Percentiles rank a stretch among this genome's conserved stretches.
phyloP scores from a whole-genome alignment of 129 eudicot genomes.

The Sambucus nigra region DNA sequence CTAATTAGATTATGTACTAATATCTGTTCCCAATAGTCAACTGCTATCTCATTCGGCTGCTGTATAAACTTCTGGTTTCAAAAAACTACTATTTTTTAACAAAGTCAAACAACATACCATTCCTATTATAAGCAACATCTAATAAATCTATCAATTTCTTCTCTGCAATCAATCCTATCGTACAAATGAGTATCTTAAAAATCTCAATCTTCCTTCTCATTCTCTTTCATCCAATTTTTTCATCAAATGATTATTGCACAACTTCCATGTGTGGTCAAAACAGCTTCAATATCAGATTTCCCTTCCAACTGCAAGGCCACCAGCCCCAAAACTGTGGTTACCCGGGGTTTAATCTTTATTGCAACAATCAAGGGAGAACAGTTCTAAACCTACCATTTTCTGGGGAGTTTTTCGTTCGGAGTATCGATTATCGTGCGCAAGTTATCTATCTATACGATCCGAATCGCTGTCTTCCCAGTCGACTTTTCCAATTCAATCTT shows the following conservation, averaged over 20 bases:
- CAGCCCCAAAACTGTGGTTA: constrained; percentile 20
- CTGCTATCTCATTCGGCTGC: too few relatives aligned
- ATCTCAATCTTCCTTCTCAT: constrained; percentile 10
- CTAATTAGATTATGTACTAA: too few relatives aligned
- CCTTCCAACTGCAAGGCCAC: constrained; percentile 13
- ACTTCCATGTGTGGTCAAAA: constrained; percentile 1
- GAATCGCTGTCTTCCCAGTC: constrained; percentile 14
- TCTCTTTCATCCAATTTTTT: neutral
- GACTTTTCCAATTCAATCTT: constrained; percentile 19
- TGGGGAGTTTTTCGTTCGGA: constrained; percentile 18
- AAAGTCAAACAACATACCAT: too few relatives aligned
- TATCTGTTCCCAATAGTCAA: too few relatives aligned
- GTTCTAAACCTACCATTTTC: constrained; percentile 17
- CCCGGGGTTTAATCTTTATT: constrained; percentile 21
- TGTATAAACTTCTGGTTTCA: too few relatives aligned
- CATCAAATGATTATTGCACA: constrained; percentile 8
- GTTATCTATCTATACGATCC: constrained; percentile 15
- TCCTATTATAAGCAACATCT: too few relatives aligned
- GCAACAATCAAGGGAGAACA: constrained; percentile 7
- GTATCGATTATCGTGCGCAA: constrained; percentile 13
- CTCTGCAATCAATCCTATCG: neutral
- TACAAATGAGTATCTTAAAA: constrained; percentile 9
- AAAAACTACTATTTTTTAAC: too few relatives aligned
- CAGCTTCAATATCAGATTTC: constrained; percentile 17
- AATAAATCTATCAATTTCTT: too few relatives aligned